Evolutionary conservation across 192 early-diverging fungal genomes (phyloP), one percentile per base, ranked within the genome.

Genomic region (Rhizoclosmatium globosum): DNA sequence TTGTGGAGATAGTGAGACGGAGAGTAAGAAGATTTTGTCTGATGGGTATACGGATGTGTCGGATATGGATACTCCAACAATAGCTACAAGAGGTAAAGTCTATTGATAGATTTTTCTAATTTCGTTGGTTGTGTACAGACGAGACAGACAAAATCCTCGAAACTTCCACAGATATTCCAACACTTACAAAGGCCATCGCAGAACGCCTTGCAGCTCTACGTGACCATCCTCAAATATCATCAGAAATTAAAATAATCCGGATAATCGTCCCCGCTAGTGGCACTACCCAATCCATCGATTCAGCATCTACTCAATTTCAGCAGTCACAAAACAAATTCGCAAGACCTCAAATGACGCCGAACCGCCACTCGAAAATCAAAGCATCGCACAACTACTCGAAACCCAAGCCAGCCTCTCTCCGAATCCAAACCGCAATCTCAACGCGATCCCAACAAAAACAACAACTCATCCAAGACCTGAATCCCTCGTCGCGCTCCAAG

Each of bases 361-460:
- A 13, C 42, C 44, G 0, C 50, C 50, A 53, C 50, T 53, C 2
- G 67, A 19, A 68, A 43, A 68, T 17, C 39, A 47, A 43, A 42
- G 31, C 42, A 68, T 68, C 39, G 1, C 2, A 3, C 42, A 68
- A 43, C 15, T 68, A 13, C 39, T 17, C 13, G n/a, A 68, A 19
- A 6, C 38, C 44, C 45, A 19, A 47, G 1, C 45, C 15, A 31
- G 9, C 15, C 31, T 31, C 47, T 56, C 15, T 2, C 21, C 47
- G n/a, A 11, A 21, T 57, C 19, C 19, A 50, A 48, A 58, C 6
- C 17, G 48, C 53, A 64, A 57, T 48, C n/a, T 9, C 15, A 23
- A 58, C 42, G n/a, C 73, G 73, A 9, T n/a, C 44, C 9, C 58
- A 50, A 44, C 73, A 74, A 11, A 59, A 64, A 11, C 23, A n/a